Conservation (phyloP, 2,329 filamentous ascomycete genomes). For the Hypoxylon sp. region DNA sequence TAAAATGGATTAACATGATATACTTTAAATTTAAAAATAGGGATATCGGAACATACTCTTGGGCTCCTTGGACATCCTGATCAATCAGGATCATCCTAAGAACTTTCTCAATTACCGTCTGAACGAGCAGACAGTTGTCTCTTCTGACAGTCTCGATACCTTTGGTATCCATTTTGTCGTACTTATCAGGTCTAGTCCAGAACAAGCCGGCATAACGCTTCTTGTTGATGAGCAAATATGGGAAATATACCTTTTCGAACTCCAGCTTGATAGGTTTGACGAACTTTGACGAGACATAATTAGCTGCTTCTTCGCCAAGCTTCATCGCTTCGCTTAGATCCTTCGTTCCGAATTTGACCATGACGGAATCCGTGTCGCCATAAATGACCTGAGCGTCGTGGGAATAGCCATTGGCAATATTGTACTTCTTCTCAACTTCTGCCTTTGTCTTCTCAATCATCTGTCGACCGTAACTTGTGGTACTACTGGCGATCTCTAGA, state of each 20-base stretch:
- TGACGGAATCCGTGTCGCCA: constrained; percentile 98
- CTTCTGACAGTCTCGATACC: constrained; percentile 97
- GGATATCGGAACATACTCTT: constrained; percentile 76
- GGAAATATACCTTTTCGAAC: constrained; percentile 99
- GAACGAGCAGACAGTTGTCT: constrained; percentile 95
- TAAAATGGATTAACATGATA: constrained; percentile 54
- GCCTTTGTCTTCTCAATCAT: constrained; percentile 99
- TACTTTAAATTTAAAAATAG: constrained; percentile 6
- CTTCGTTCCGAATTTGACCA: constrained; percentile 97
- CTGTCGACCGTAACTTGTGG: constrained; percentile 94
- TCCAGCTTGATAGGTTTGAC: constrained; percentile 98
- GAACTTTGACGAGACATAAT: constrained; percentile 91
- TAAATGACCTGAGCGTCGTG: constrained; percentile 98
- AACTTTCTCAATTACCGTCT: constrained; percentile 97
- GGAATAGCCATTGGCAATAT: constrained; percentile 91
- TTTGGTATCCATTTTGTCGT: constrained; percentile 99
- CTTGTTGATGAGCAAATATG: constrained; percentile 99
- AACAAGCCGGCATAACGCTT: constrained; percentile 98
- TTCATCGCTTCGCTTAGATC: constrained; percentile 93
- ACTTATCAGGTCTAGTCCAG: constrained; percentile 94
- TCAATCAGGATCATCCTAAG: constrained; percentile 96
- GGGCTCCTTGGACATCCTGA: constrained; percentile 86
- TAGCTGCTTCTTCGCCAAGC: constrained; percentile 91
- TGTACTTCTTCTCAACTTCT: constrained; percentile 93
- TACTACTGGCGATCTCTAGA: constrained; percentile 94